Conservation (phyloP, 495 filamentous ascomycete genomes). For the Elaphomyces granulatus region DNA sequence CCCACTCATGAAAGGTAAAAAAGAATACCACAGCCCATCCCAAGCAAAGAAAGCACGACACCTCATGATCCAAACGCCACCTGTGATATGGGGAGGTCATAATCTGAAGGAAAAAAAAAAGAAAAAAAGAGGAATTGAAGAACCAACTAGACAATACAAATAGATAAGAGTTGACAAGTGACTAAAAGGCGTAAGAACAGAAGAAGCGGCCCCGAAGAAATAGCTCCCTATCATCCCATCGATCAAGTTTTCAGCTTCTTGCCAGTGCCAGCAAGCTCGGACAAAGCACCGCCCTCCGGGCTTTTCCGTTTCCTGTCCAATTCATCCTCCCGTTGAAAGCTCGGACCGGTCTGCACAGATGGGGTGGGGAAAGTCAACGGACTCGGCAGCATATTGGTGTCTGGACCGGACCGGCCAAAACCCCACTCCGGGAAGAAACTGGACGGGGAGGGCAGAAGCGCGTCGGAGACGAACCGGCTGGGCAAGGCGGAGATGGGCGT, state of each 20-base stretch:
- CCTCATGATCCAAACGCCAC: too few relatives aligned
- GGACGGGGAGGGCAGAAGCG: conserved; percentile 72
- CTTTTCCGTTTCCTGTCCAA: conserved; percentile 40
- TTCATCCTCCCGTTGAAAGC: conserved; percentile 47
- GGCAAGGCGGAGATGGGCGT: conserved; percentile 97
- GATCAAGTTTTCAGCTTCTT: conserved; percentile 39
- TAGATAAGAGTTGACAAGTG: neutral
- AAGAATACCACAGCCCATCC: too few relatives aligned
- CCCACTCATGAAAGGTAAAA: too few relatives aligned
- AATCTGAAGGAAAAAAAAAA: too few relatives aligned
- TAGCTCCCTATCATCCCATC: neutral
- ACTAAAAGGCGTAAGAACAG: neutral
- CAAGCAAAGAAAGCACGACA: too few relatives aligned
- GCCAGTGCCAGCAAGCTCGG: conserved; percentile 16
- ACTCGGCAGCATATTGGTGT: conserved; percentile 74
- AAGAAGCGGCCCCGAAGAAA: too few relatives aligned
- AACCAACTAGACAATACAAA: too few relatives aligned
- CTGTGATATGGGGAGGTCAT: too few relatives aligned
- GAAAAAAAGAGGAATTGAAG: too few relatives aligned
- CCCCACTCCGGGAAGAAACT: conserved; percentile 91
- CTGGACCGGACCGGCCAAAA: conserved; percentile 45
- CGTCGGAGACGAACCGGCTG: conserved; percentile 73
- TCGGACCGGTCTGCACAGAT: conserved; percentile 53
- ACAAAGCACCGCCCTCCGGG: conserved; percentile 30
- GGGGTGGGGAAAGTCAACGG: conserved; percentile 88